Percentiles rank a stretch among this genome's conserved stretches.
phyloP scores from a whole-genome alignment of 2,329 filamentous ascomycete genomes.

The Claviceps africana region DNA sequence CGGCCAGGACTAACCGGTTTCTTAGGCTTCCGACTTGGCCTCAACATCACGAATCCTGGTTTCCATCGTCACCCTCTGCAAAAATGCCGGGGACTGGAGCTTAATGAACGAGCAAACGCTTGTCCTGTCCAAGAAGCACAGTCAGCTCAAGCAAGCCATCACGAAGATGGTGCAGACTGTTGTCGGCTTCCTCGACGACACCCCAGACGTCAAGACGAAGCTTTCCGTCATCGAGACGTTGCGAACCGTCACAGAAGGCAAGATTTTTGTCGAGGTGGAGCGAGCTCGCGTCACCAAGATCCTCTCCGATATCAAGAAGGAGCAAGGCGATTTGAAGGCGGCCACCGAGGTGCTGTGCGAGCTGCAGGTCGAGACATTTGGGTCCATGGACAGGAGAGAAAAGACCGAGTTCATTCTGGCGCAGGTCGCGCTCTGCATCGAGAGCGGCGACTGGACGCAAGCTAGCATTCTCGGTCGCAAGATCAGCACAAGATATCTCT shows the following conservation, averaged over 20 bases:
- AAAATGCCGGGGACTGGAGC: constrained; percentile 83
- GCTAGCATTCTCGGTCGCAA: constrained; percentile 87
- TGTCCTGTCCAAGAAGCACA: constrained; percentile 97
- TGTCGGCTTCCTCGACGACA: constrained; percentile 79
- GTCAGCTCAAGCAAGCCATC: constrained; percentile 96
- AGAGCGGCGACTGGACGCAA: constrained; percentile 92
- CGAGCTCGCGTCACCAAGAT: constrained; percentile 89
- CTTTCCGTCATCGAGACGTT: constrained; percentile 88
- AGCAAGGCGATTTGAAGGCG: constrained; percentile 79
- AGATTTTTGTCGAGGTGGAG: constrained; percentile 99
- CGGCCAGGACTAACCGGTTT: constrained; percentile 6
- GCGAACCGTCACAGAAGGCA: constrained; percentile 93
- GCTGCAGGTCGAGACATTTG: constrained; percentile 96
- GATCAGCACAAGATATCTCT: constrained; percentile 88
- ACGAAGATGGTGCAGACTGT: constrained; percentile 98
- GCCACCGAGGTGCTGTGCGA: constrained; percentile 92
- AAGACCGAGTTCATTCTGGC: constrained; percentile 98
- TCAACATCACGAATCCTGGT: constrained; percentile 84
- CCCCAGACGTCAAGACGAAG: constrained; percentile 75
- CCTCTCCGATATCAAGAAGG: constrained; percentile 92
- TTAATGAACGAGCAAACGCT: constrained; percentile 93
- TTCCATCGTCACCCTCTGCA: constrained; percentile 85
- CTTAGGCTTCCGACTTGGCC: constrained; percentile 80
- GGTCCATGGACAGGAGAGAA: constrained; percentile 90
- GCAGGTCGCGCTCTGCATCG: constrained; percentile 87